Conservation (phyloP, 208 protist species). For the Trypanosoma lewisi region DNA sequence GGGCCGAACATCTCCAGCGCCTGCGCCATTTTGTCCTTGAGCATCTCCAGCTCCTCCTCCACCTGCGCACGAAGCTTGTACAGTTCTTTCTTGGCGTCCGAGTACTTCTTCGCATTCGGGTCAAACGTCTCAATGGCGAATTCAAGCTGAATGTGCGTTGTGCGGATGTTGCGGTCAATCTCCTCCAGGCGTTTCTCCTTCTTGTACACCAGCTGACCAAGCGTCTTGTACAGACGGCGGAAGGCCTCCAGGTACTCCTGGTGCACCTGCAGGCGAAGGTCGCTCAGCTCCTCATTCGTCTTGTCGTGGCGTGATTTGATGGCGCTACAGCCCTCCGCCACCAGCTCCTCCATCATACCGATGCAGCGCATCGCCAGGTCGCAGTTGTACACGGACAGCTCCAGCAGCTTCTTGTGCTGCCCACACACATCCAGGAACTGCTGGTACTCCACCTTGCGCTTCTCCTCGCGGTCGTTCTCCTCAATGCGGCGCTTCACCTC, state of each 20-base stretch:
- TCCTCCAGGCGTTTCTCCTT: constrained; percentile 73
- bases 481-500: constrained; percentile 85
- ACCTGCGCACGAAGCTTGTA: constrained; percentile 69
- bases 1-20: constrained; percentile 64
- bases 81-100: constrained; percentile 61
- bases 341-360: constrained; percentile 69
- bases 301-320: constrained; percentile 77
- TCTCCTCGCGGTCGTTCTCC: constrained; percentile 80
- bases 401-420: constrained; percentile 75
- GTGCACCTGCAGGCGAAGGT: constrained; percentile 57
- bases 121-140: constrained; percentile 76
- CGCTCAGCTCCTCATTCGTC: constrained; percentile 55
- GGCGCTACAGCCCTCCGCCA: constrained; percentile 62
- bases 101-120: constrained; percentile 70
- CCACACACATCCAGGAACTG: constrained; percentile 81
- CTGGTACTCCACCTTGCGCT: constrained; percentile 79
- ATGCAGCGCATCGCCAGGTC: constrained; percentile 64
- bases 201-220: constrained; percentile 76
- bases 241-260: constrained; percentile 71
- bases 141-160: too few relatives aligned
- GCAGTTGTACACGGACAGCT: constrained; percentile 82
- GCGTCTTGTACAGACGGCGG: constrained; percentile 72
- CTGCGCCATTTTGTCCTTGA: constrained; percentile 45
- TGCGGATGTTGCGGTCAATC: constrained; percentile 79
- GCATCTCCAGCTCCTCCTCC: constrained; percentile 48